phyloP scores from a whole-genome alignment of 2,329 filamentous ascomycete species.

The Macrophomina phaseolina region DNA sequence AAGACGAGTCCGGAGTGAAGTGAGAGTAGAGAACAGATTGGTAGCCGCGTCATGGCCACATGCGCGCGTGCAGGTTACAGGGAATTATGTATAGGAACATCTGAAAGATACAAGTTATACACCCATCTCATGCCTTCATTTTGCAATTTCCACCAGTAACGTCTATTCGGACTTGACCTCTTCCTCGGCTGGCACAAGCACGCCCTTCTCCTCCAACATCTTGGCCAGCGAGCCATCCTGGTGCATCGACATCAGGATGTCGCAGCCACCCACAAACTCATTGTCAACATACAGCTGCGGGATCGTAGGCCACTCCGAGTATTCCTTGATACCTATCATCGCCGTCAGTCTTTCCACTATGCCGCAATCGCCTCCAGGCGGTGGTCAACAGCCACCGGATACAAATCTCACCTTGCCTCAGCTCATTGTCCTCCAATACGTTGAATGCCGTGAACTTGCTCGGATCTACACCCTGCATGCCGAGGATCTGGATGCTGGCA shows the following conservation, averaged over 20 bases:
- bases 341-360: slow-evolving; percentile 28
- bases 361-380: not conserved
- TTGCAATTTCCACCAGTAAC: slow-evolving; percentile 30
- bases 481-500: slow-evolving; percentile 92
- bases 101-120: slow-evolving; percentile 1
- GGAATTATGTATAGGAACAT: slow-evolving; percentile 18
- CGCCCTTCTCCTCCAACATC: slow-evolving; percentile 87
- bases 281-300: slow-evolving; percentile 94
- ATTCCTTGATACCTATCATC: slow-evolving; percentile 88
- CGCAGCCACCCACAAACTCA: slow-evolving; percentile 97
- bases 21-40: not conserved
- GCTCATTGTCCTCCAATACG: slow-evolving; percentile 87
- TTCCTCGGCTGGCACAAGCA: slow-evolving; percentile 70
- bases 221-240: slow-evolving; percentile 92
- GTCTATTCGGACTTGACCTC: slow-evolving; percentile 27
- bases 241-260: slow-evolving; percentile 97
- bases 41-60: not conserved
- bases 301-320: slow-evolving; percentile 98
- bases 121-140: not conserved
- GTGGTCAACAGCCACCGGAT: too few species aligned
- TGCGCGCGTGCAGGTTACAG: slow-evolving; percentile 10
- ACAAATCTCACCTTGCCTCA: slow-evolving; percentile 70
- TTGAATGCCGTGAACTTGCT: slow-evolving; percentile 98
- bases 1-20: not conserved
- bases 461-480: slow-evolving; percentile 92